These are phyloP conservation scores for Spiraea crenata DNA, from an alignment of 331 rosid species.

Conservation along the genomic window DNA sequence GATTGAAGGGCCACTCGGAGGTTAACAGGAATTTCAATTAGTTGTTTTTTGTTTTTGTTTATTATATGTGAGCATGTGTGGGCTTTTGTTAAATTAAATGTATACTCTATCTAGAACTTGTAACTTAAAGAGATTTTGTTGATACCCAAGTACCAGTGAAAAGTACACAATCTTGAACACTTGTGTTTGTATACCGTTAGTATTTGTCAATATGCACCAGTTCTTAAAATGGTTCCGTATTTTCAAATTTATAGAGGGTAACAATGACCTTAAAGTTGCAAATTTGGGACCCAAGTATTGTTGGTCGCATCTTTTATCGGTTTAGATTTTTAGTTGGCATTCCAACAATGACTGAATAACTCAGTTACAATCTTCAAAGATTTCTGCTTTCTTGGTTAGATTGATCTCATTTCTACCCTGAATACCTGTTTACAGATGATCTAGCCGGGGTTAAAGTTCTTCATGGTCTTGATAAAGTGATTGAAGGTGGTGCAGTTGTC, in stretches of 20 bases:
- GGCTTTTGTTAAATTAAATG: background rate
- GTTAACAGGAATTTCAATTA: conserved; percentile 2
- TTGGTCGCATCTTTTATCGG: background rate
- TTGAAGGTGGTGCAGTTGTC: conserved; percentile 92
- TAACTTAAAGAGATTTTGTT: background rate
- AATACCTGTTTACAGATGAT: conserved; percentile 42
- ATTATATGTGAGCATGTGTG: background rate
- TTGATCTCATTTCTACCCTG: conserved; percentile 14
- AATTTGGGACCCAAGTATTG: background rate
- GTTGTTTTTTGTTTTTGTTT: background rate
- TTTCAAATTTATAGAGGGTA: background rate
- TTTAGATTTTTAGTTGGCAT: background rate
- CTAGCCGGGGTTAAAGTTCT: conserved; percentile 91
- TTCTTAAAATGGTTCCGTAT: conserved; percentile 2
- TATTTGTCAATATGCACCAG: background rate
- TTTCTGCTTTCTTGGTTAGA: conserved; percentile 2
- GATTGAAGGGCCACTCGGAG: conserved; percentile 6
- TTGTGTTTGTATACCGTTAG: background rate
- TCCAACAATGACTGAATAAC: background rate
- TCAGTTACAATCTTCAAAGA: background rate
- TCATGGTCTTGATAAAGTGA: conserved; percentile 90
- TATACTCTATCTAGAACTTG: background rate
- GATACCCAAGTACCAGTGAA: background rate
- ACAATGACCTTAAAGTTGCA: background rate
- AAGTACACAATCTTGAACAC: background rate